Evolutionary conservation across 2,329 filamentous ascomycete species (phyloP), one percentile per base, ranked within the genome.

Genomic region (Ceratocystis papillata): DNA sequence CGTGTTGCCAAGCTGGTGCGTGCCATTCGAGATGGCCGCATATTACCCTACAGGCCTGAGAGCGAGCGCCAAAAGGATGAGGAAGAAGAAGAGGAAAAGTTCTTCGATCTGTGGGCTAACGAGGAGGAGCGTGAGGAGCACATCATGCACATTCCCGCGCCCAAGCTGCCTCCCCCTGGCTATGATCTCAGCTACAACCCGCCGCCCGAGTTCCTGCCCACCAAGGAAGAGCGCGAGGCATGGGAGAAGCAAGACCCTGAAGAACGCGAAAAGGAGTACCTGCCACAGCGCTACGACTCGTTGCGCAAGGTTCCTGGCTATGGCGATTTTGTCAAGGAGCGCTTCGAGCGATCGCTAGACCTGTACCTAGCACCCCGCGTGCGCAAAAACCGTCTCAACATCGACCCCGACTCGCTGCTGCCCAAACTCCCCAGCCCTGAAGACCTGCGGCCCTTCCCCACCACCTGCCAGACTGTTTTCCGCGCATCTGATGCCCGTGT

Each of bases 121-220:
- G 93, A 99, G 75, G 84, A 87, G 70, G 85, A 90, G 10, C 83
- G 87, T 71, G 84, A 88, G 44, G 88, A 92, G 68, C 89, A 97
- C 75, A 80, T 88, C 45, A 97, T 97, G 92, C 90, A 96, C 73
- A 88, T 97, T 65, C 89, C 94, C 17, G 93, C 94, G 1, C 94
- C 94, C 4, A 99, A 99, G 75, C 81, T 95, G 62, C 86, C 93
- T 33, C 93, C 94, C 46, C 94, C 94, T 33, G 91, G 91, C 64
- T 96, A 96, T 74, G 92, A 96, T 72, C 85, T 96, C 75, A 96
- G 90, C 73, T 97, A 99, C 75, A 96, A 97, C 76, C 94, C 94
- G 28, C 94, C 95, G 62, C 84, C 88, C 3, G 94, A 99, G 78
- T 99, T 97, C 74, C 79, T 99, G 1, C 95, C 93, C 1, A 88